Evolutionary conservation across 148 eudicot species (phyloP).

Genomic region (Vaccinium myrtillus): DNA sequence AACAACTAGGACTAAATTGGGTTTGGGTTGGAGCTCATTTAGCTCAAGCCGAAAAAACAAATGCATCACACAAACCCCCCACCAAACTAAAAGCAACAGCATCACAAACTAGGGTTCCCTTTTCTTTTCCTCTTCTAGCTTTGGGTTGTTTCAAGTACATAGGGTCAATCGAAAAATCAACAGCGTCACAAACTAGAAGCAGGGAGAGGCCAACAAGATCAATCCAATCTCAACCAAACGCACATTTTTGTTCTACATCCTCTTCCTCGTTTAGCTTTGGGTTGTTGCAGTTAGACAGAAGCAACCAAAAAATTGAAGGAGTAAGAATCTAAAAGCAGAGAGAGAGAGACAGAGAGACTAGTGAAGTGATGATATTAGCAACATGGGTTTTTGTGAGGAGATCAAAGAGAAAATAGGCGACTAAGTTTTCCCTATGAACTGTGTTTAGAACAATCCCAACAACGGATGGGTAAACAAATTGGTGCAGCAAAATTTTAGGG

Average conservation of each 20-base stretch:
- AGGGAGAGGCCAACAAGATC: neutral
- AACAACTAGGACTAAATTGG: neutral
- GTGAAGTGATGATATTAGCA: neutral
- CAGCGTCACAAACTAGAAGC: neutral
- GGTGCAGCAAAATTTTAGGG: too few relatives aligned
- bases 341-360: neutral
- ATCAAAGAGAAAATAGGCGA: neutral
- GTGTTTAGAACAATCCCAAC: neutral
- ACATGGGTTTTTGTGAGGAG: neutral
- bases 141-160: neutral
- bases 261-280: neutral
- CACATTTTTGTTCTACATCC: neutral
- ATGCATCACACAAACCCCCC: neutral
- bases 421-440: neutral
- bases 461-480: too few relatives aligned
- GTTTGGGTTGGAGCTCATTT: neutral
- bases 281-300: neutral
- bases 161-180: neutral
- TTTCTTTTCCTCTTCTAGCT: neutral
- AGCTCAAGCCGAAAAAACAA: neutral
- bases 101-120: neutral
- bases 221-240: neutral
- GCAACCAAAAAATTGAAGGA: neutral
- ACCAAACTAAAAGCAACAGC: neutral
- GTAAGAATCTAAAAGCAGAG: neutral